Conservation (phyloP, 148 eudicot genomes). For the Amaranthus hypochondriacus region DNA sequence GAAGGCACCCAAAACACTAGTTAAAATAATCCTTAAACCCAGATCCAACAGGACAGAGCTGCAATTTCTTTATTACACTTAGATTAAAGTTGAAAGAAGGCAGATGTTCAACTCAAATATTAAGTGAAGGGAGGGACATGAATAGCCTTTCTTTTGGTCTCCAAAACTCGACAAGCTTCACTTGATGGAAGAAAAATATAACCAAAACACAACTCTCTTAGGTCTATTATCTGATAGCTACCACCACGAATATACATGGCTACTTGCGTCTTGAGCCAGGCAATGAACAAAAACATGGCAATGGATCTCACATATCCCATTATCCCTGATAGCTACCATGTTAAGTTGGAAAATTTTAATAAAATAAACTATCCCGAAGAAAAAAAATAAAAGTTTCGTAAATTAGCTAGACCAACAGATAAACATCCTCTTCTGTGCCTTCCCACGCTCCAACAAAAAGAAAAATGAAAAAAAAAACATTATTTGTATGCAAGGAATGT, state of each 20-base stretch:
- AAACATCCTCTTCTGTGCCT: not conserved
- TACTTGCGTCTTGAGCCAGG: not conserved
- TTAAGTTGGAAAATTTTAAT: not conserved
- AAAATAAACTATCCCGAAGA: not conserved
- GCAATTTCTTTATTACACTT: too few relatives aligned
- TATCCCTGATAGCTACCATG: not conserved
- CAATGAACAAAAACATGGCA: not conserved
- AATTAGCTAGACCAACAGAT: not conserved
- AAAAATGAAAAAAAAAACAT: not conserved
- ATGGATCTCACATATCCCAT: not conserved
- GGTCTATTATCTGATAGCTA: not conserved
- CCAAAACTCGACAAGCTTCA: not conserved
- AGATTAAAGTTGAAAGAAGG: too few relatives aligned
- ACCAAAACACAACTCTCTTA: not conserved
- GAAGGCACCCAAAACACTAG: not conserved
- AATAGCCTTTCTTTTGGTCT: not conserved
- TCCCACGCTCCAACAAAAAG: not conserved
- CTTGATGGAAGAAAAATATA: not conserved
- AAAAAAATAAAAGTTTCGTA: not conserved
- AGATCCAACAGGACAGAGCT: not conserved
- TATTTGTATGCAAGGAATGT: not conserved
- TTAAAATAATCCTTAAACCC: not conserved
- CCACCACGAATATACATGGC: not conserved
- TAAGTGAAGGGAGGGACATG: too few relatives aligned
- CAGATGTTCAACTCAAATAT: too few relatives aligned